Percentiles rank a stretch among this genome's conserved stretches.
phyloP scores from a whole-genome alignment of 2,329 filamentous ascomycete species.

The Fusarium sp. region DNA sequence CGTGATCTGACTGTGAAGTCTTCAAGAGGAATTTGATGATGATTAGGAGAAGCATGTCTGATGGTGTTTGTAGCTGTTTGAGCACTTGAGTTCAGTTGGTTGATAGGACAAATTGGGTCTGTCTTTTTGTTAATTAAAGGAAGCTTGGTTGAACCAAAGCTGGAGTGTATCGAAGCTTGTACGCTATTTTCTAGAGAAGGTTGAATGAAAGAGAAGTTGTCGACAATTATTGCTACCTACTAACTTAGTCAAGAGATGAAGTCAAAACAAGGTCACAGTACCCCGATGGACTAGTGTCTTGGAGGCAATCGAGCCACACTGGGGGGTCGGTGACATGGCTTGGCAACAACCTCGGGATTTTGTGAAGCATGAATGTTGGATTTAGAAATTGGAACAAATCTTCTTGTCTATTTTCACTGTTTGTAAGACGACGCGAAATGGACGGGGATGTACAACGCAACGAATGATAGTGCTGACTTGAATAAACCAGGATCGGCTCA shows the following conservation, averaged over 20 bases:
- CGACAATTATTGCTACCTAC: not conserved
- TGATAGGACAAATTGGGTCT: conserved; percentile 15
- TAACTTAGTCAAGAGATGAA: conserved; percentile 1
- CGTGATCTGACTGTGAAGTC: conserved; percentile 10
- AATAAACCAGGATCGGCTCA: not conserved
- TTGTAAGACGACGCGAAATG: not conserved
- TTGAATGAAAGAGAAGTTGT: conserved; percentile 1
- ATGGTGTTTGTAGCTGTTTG: not conserved
- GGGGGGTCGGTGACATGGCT: conserved; percentile 6
- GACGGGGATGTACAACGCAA: not conserved
- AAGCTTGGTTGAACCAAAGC: not conserved
- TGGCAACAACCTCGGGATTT: not conserved
- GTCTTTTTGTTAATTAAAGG: not conserved
- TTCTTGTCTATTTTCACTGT: not conserved
- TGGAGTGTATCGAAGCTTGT: not conserved
- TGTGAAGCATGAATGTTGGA: not conserved
- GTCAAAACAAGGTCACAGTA: conserved; percentile 26
- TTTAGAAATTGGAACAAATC: not conserved
- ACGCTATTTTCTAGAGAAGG: not conserved
- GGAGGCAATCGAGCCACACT: conserved; percentile 6
- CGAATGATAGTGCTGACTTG: not conserved
- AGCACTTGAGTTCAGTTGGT: conserved; percentile 4
- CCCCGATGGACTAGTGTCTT: not conserved
- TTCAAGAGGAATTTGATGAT: not conserved
- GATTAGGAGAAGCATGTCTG: not conserved